A percentile compares a stretch with the other conserved stretches of the same genome.
These are phyloP conservation scores for Davidsoniella eucalypti DNA, from an alignment of 2,329 filamentous ascomycete genomes.

Conservation along the genomic window DNA sequence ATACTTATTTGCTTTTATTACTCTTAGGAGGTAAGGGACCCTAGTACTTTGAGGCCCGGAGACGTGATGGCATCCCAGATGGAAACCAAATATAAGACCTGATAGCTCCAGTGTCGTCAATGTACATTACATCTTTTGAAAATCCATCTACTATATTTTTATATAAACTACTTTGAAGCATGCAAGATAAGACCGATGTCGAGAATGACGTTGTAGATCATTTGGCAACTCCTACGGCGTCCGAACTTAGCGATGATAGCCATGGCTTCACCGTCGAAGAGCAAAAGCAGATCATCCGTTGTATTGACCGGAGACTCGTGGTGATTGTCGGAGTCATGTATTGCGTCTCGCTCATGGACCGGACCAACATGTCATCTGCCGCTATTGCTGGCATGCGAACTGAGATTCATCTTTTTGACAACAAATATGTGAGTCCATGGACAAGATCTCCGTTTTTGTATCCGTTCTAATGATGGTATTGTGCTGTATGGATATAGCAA, in stretches of 20 bases:
- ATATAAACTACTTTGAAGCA: too few relatives aligned
- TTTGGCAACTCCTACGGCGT: conserved; percentile 11
- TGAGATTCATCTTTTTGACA: conserved; percentile 30
- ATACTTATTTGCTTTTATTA: too few relatives aligned
- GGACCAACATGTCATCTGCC: conserved; percentile 59
- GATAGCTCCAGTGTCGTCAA: too few relatives aligned
- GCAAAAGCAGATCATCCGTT: conserved; percentile 49
- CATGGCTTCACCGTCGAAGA: conserved; percentile 41
- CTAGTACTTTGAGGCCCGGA: too few relatives aligned
- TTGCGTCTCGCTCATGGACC: conserved; percentile 61
- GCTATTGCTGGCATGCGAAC: conserved; percentile 48
- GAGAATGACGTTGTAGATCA: conserved; percentile 15
- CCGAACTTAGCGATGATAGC: conserved; percentile 14
- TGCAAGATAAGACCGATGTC: conserved; percentile 2
- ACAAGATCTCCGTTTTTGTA: too few relatives aligned
- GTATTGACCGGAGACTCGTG: conserved; percentile 51
- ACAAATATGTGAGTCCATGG: conserved; percentile 26
- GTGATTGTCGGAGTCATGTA: conserved; percentile 50
- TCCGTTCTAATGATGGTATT: too few relatives aligned
- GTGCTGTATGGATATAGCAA: too few relatives aligned
- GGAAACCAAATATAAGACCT: too few relatives aligned
- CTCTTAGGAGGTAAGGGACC: too few relatives aligned
- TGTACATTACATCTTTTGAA: too few relatives aligned
- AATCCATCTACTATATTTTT: too few relatives aligned
- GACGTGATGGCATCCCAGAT: too few relatives aligned